Conservation (phyloP, 257 asterid genomes). For the Eustoma russellianum region DNA sequence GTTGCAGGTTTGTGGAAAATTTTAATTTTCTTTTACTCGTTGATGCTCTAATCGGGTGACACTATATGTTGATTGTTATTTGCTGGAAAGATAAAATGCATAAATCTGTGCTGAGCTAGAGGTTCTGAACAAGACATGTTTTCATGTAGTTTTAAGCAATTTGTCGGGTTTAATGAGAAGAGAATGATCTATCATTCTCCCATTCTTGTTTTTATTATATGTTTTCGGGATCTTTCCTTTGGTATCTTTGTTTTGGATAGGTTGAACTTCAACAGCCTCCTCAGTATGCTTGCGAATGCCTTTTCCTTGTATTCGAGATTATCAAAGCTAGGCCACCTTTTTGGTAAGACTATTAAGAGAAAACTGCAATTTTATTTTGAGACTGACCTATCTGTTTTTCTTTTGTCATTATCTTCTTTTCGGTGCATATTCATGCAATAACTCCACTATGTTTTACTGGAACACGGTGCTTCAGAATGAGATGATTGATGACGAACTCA, state of each 20-base stretch:
- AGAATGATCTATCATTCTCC: neutral
- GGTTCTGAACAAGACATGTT: neutral
- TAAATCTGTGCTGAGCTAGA: neutral
- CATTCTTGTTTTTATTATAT: neutral
- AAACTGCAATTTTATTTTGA: neutral
- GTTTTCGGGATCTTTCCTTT: neutral
- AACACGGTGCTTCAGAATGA: slow-evolving; percentile 72
- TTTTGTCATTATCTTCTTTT: neutral
- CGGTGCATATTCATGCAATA: neutral
- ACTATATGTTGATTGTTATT: neutral
- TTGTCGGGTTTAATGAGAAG: neutral
- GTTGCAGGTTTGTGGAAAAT: slow-evolving; percentile 54
- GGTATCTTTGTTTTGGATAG: slow-evolving; percentile 26
- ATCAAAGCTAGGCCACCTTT: slow-evolving; percentile 90
- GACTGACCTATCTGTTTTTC: neutral
- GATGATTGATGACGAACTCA: slow-evolving; percentile 76
- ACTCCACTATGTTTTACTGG: slow-evolving; percentile 31
- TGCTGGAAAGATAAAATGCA: neutral
- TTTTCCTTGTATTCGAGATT: slow-evolving; percentile 85
- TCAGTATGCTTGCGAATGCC: slow-evolving; percentile 94
- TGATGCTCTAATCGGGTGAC: too few relatives aligned
- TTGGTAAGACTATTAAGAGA: slow-evolving; percentile 41
- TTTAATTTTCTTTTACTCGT: neutral
- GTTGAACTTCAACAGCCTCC: slow-evolving; percentile 91
- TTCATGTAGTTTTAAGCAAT: neutral